Conservation (phyloP, 2,329 filamentous ascomycete genomes). For the Xylaria polymorpha region DNA sequence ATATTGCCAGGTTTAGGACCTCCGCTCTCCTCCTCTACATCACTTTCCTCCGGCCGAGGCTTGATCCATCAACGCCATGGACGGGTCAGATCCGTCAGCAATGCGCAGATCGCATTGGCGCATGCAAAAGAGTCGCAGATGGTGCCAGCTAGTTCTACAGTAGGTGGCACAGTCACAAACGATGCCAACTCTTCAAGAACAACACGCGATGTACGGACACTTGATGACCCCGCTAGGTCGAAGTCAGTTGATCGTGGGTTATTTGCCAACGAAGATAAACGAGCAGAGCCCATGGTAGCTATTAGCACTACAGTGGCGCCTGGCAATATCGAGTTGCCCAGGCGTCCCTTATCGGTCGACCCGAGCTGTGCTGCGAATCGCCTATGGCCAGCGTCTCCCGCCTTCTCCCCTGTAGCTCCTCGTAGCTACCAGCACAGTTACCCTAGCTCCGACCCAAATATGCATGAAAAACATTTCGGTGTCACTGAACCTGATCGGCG, state of each 20-base stretch:
- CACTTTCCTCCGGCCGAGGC: conserved; percentile 46
- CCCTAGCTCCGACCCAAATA: conserved; percentile 59
- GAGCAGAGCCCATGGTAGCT: conserved; percentile 71
- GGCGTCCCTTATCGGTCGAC: conserved; percentile 59
- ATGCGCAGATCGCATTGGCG: conserved; percentile 58
- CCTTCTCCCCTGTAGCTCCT: conserved; percentile 55
- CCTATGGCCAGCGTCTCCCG: conserved; percentile 52
- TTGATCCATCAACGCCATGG: conserved; percentile 55
- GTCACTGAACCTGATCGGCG: conserved; percentile 57
- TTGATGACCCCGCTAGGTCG: conserved; percentile 64
- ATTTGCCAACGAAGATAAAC: conserved; percentile 71
- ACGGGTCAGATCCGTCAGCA: conserved; percentile 58
- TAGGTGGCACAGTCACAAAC: conserved; percentile 50
- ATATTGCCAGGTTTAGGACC: conserved; percentile 50
- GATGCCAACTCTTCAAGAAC: conserved; percentile 60
- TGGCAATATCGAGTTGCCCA: conserved; percentile 67
- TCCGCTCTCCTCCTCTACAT: conserved; percentile 49
- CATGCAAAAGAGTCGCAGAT: conserved; percentile 51
- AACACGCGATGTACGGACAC: conserved; percentile 54
- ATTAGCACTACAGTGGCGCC: conserved; percentile 71
- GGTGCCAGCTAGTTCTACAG: conserved; percentile 54
- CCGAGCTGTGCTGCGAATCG: conserved; percentile 51
- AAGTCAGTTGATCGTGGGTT: conserved; percentile 72
- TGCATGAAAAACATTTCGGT: conserved; percentile 53
- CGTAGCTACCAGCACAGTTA: conserved; percentile 58